Evolutionary conservation across 2,329 filamentous ascomycete species (phyloP).

Genomic region (Teratosphaeriaceae sp.): DNA sequence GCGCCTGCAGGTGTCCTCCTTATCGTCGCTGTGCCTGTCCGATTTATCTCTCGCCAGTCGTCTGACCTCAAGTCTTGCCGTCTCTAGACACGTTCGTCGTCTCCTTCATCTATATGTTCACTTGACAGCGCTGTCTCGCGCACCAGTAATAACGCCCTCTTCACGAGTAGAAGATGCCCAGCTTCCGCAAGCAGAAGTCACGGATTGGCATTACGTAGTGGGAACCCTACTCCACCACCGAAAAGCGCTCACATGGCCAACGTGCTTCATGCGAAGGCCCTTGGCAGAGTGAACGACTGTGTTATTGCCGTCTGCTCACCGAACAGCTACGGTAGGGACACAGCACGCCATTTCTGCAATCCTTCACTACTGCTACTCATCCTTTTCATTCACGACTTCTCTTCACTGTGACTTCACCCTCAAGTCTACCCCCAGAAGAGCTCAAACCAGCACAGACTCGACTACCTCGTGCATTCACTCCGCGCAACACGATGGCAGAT

Average conservation of each 20-base stretch:
- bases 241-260: background rate
- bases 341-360: background rate
- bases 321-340: background rate
- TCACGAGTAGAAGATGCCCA: too few relatives aligned
- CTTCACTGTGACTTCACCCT: background rate
- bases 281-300: background rate
- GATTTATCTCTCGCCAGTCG: too few relatives aligned
- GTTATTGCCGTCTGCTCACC: too few relatives aligned
- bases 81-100: too few relatives aligned
- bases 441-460: background rate
- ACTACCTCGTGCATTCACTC: background rate
- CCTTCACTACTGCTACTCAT: background rate
- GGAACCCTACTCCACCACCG: background rate
- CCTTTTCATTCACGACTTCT: background rate
- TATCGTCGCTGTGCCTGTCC: too few relatives aligned
- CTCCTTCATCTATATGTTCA: too few relatives aligned
- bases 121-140: too few relatives aligned
- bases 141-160: too few relatives aligned
- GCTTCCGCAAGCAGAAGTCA: too few relatives aligned
- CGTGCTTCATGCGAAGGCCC: background rate
- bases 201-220: background rate
- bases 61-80: too few relatives aligned
- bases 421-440: background rate
- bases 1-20: too few relatives aligned
- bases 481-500: constrained; percentile 1